Percentiles rank a stretch among this genome's conserved stretches.
These are phyloP conservation scores for Scleromitrula shiraiana DNA, from an alignment of 2,329 filamentous ascomycete species.

Conservation along the genomic window DNA sequence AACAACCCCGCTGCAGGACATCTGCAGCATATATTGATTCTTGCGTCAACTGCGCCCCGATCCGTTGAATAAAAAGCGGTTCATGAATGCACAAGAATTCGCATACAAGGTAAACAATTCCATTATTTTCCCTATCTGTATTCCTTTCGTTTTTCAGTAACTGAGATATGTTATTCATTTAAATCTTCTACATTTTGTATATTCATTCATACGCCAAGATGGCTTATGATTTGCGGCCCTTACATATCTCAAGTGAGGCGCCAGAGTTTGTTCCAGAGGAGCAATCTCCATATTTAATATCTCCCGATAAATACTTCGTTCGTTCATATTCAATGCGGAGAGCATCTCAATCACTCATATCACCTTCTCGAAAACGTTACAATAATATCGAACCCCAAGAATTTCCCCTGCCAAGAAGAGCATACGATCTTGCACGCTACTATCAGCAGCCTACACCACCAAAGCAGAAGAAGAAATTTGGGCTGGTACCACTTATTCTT, in stretches of 20 bases:
- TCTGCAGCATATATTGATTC: constrained; percentile 8
- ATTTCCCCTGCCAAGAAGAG: constrained; percentile 1
- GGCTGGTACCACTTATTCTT: constrained; percentile 9
- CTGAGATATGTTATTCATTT: constrained; percentile 1
- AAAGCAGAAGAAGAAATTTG: constrained; percentile 3
- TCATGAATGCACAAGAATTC: background rate
- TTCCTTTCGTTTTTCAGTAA: constrained; percentile 6
- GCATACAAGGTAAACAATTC: background rate
- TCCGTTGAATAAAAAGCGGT: background rate
- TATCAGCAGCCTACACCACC: background rate
- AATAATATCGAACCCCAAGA: background rate
- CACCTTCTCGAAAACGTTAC: background rate
- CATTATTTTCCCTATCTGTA: background rate
- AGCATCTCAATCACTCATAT: background rate
- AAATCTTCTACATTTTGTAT: background rate
- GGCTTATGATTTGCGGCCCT: background rate
- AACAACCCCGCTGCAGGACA: constrained; percentile 1
- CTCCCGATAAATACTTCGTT: constrained; percentile 10
- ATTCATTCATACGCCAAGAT: background rate
- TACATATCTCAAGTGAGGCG: constrained; percentile 9
- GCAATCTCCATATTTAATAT: constrained; percentile 5
- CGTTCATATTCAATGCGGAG: constrained; percentile 5
- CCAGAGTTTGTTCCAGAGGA: constrained; percentile 3
- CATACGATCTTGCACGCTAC: constrained; percentile 1
- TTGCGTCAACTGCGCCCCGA: constrained; percentile 5